These are phyloP conservation scores for Heterobasidion irregulare DNA, from an alignment of 1,284 basidiomycete genomes.

Conservation along the genomic window DNA sequence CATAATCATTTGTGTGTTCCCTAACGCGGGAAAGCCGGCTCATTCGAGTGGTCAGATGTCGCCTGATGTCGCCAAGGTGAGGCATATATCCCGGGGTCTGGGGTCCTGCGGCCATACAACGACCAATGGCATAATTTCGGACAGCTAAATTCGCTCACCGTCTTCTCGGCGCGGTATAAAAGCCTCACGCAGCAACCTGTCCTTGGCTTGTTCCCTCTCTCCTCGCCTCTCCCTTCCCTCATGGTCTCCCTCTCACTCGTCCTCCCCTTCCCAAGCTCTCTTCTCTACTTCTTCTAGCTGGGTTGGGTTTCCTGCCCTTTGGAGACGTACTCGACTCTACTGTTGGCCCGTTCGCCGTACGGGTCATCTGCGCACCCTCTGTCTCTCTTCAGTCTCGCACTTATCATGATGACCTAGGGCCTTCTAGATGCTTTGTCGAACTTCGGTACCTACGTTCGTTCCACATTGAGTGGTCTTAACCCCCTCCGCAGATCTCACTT, in stretches of 20 bases:
- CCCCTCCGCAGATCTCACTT: no score
- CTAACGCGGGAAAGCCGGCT: not conserved
- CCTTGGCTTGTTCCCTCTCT: not conserved
- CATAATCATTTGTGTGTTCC: not conserved
- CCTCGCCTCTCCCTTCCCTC: not conserved
- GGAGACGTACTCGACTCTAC: no score
- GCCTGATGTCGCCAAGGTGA: not conserved
- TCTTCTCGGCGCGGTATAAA: not conserved
- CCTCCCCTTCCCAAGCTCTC: not conserved
- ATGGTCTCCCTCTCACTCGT: not conserved
- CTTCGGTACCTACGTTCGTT: no score
- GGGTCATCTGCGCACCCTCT: no score
- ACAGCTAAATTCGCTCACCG: slow-evolving; percentile 2
- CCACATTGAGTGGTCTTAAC: no score
- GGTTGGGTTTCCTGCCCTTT: no score
- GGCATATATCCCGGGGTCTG: not conserved
- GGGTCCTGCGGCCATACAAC: not conserved
- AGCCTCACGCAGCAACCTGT: not conserved
- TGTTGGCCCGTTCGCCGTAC: no score
- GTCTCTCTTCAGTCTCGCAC: no score
- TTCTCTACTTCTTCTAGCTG: not conserved
- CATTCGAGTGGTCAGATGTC: no score
- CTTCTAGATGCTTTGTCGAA: no score
- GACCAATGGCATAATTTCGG: slow-evolving; percentile 3
- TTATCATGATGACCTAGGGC: no score